Conservation (phyloP, 805 yeast species). For the Pichia nakasei region DNA sequence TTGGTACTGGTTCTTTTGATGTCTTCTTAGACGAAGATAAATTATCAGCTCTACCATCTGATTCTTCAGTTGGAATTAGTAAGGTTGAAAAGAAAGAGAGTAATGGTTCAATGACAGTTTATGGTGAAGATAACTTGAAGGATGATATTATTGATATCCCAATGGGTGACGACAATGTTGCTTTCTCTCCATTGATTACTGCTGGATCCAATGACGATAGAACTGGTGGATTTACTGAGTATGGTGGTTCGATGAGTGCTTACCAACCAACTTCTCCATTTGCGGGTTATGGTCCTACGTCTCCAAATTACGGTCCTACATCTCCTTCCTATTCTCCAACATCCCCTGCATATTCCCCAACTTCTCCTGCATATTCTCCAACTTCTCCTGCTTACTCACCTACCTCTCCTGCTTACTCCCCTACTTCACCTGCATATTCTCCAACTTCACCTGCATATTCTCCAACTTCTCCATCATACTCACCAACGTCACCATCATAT, state of each 20-base stretch:
- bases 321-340: constrained; percentile 44
- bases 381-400: constrained; percentile 69
- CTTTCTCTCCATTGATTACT: constrained; percentile 88
- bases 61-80: constrained; percentile 30
- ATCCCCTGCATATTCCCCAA: constrained; percentile 49
- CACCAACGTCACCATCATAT: constrained; percentile 74
- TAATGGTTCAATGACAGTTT: constrained; percentile 90
- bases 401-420: constrained; percentile 51
- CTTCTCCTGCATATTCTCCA: constrained; percentile 52
- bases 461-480: constrained; percentile 65
- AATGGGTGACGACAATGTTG: constrained; percentile 48
- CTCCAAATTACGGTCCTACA: constrained; percentile 38
- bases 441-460: constrained; percentile 65
- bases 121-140: constrained; percentile 61
- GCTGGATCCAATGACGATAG: constrained; percentile 72
- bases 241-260: constrained; percentile 50
- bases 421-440: constrained; percentile 65
- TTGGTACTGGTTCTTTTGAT: constrained; percentile 97
- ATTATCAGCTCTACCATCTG: constrained; percentile 56
- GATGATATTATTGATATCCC: constrained; percentile 44
- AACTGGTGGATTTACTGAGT: constrained; percentile 81
- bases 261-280: constrained; percentile 48
- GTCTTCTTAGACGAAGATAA: constrained; percentile 88
- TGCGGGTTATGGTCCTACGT: constrained; percentile 39
- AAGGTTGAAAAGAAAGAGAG: constrained; percentile 33